These are phyloP conservation scores for Sporisorium graminicola DNA, from an alignment of 1,284 basidiomycete species.

Conservation along the genomic window DNA sequence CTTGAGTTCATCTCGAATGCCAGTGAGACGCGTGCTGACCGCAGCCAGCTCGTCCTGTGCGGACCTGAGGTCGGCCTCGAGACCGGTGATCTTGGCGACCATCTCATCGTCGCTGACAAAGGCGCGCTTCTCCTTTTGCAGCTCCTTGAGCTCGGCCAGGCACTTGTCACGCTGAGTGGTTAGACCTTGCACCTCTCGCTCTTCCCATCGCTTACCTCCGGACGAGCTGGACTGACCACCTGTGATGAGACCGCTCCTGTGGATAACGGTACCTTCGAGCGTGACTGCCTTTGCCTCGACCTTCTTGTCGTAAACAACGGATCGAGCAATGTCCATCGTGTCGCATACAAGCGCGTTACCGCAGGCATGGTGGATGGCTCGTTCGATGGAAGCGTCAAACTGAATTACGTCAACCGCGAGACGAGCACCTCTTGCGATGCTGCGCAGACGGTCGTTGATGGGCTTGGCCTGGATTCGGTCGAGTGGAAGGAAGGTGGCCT, in stretches of 20 bases:
- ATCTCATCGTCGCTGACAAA: constrained; percentile 85
- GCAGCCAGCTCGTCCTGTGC: constrained; percentile 80
- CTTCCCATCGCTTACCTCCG: constrained; percentile 77
- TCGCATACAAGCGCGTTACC: constrained; percentile 96
- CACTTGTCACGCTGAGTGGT: constrained; percentile 77
- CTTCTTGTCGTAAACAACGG: constrained; percentile 90
- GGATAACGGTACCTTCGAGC: constrained; percentile 94
- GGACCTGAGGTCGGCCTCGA: constrained; percentile 81
- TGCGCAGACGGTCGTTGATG: constrained; percentile 92
- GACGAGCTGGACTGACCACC: constrained; percentile 83
- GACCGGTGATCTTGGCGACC: constrained; percentile 80
- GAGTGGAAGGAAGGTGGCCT: constrained; percentile 96
- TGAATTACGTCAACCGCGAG: constrained; percentile 88
- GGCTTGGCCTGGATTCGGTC: constrained; percentile 95
- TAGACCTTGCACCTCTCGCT: constrained; percentile 90
- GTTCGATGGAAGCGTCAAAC: constrained; percentile 73
- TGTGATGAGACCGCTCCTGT: constrained; percentile 96
- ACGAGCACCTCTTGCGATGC: constrained; percentile 88
- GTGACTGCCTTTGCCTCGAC: constrained; percentile 98
- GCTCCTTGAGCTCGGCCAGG: constrained; percentile 82
- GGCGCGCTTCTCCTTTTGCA: constrained; percentile 83
- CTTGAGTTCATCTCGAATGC: constrained; percentile 55
- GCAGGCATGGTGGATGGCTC: constrained; percentile 96
- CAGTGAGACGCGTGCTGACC: constrained; percentile 54
- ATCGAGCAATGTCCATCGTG: constrained; percentile 88